phyloP scores from a whole-genome alignment of 805 yeast species.

The Myxozyma melibiosi region DNA sequence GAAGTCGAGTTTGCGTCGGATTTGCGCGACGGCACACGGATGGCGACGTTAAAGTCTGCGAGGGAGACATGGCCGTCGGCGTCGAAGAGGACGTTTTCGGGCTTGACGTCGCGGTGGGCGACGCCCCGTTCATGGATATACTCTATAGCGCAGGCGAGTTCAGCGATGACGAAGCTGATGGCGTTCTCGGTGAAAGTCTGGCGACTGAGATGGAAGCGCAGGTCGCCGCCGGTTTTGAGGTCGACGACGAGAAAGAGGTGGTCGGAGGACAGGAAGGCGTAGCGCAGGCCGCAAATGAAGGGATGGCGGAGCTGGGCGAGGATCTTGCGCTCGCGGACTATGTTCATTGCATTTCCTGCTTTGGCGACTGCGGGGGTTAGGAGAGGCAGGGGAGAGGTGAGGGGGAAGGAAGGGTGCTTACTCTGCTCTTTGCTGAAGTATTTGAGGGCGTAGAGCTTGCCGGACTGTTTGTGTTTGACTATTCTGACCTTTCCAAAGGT shows the following conservation, averaged over 20 bases:
- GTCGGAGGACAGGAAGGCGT: conserved; percentile 38
- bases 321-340: conserved; percentile 37
- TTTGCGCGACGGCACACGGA: not conserved
- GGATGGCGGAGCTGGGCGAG: conserved; percentile 37
- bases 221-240: conserved; percentile 40
- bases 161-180: conserved; percentile 37
- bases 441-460: conserved; percentile 36
- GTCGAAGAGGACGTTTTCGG: conserved; percentile 54
- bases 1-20: not conserved
- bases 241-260: conserved; percentile 38
- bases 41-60: conserved; percentile 55
- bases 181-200: conserved; percentile 37
- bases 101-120: conserved; percentile 34
- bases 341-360: conserved; percentile 25
- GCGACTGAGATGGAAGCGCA: conserved; percentile 36
- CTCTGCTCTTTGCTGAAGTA: conserved; percentile 37
- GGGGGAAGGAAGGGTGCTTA: not conserved
- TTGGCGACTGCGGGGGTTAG: conserved; percentile 18
- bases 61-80: conserved; percentile 65
- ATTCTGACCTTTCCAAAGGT: conserved; percentile 81
- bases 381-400: not conserved
- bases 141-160: conserved; percentile 38
- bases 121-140: conserved; percentile 30
- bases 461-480: conserved; percentile 33
- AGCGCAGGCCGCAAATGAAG: conserved; percentile 37